Percentiles rank a stretch among this genome's conserved stretches.
These are phyloP conservation scores for Chimonanthus salicifolius DNA, from an alignment of 164 flowering plant genomes.

Conservation along the genomic window DNA sequence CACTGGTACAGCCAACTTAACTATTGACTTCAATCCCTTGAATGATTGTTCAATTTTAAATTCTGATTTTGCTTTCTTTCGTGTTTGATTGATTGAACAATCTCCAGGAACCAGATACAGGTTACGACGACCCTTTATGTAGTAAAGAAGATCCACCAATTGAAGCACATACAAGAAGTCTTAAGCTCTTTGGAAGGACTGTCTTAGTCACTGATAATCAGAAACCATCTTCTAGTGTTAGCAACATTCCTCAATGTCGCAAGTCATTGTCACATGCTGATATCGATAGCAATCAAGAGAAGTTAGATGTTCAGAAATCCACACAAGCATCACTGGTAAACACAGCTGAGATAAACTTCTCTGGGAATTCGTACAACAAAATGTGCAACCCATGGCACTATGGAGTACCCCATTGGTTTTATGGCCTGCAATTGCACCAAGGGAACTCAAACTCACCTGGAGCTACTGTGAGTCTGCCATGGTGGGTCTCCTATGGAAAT, in stretches of 20 bases:
- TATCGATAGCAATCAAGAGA: constrained; percentile 10
- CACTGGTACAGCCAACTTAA: constrained; percentile 29
- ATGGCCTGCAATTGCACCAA: constrained; percentile 22
- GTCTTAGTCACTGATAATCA: constrained; percentile 38
- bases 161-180: constrained; percentile 28
- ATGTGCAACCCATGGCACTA: constrained; percentile 15
- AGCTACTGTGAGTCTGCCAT: constrained; percentile 19
- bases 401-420: constrained; percentile 12
- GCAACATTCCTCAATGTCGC: neutral
- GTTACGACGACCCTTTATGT: constrained; percentile 11
- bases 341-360: neutral
- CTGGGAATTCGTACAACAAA: neutral
- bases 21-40: neutral
- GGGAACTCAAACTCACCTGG: constrained; percentile 13
- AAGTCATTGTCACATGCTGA: constrained; percentile 12
- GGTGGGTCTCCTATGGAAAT: constrained; percentile 34
- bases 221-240: constrained; percentile 23
- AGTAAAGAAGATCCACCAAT: constrained; percentile 14
- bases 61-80: neutral
- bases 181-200: constrained; percentile 70
- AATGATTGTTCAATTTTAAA: neutral
- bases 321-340: constrained; percentile 8
- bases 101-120: constrained; percentile 27
- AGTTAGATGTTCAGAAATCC: constrained; percentile 14
- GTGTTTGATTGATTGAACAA: neutral